Conservation (phyloP, 768 basidiomycete species). For the Lactifluus hygrophoroides region DNA sequence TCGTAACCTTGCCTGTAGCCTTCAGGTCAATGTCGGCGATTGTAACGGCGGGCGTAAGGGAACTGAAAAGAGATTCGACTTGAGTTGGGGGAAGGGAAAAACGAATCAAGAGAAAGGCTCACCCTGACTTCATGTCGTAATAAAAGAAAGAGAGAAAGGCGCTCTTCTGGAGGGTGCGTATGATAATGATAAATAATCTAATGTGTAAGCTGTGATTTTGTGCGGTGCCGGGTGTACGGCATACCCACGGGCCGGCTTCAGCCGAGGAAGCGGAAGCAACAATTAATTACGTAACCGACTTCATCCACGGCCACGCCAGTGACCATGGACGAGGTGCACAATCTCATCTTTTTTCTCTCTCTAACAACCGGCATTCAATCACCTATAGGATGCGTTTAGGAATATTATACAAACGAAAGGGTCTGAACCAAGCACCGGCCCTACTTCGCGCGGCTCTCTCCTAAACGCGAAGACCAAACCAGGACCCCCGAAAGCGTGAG, state of each 20-base stretch:
- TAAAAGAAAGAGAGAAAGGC: not conserved
- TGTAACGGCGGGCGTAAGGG: not conserved
- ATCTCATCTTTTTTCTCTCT: not conserved
- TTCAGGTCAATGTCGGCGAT: not conserved
- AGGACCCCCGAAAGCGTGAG: constrained; percentile 18
- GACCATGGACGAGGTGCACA: constrained; percentile 19
- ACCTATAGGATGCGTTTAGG: constrained; percentile 51
- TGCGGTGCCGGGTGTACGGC: too few species aligned
- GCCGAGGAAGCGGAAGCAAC: not conserved
- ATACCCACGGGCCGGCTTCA: too few species aligned
- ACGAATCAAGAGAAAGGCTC: not conserved
- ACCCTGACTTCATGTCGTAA: not conserved
- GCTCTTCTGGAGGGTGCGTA: too few species aligned
- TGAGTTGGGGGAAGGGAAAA: not conserved
- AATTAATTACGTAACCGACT: not conserved
- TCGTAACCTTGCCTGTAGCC: constrained; percentile 26
- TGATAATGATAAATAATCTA: too few species aligned
- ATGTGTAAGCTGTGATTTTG: too few species aligned
- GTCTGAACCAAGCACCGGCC: constrained; percentile 21
- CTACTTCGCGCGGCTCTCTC: constrained; percentile 29
- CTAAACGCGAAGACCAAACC: constrained; percentile 22
- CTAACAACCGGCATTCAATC: not conserved
- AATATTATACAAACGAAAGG: constrained; percentile 36
- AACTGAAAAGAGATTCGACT: not conserved
- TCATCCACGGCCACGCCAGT: not conserved